Base-by-base conservation (phyloP, 371 early-diverging fungal genomes). In the Syncephalastrum sp. region DNA sequence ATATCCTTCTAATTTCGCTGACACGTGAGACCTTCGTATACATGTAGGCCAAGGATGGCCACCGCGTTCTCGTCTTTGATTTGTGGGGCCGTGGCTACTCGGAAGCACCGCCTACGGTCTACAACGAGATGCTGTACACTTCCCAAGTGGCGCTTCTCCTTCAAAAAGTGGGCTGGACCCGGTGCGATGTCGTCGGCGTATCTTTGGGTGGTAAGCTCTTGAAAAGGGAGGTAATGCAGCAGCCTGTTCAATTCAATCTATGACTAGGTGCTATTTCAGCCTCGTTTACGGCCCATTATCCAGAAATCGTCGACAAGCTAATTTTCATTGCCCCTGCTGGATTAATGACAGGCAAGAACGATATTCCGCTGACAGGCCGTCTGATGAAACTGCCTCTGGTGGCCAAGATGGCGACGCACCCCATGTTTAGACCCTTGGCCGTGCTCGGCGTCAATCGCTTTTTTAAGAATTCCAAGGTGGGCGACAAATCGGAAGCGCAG, bases 311-410 rank as follows among this genome's bases (percentile, higher is more conserved):
- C 4, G 61, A 77, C 21, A 72, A 65, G 17, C 63, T 85, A 13
- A 70, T 77, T 1, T 59, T 85, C 4, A 55, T 82, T 49, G 82
- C 82, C 0, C 86, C 86, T 42, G 76, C 80, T 2, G 86, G 86
- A 1, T 47, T 82, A 8, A 74, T 79, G 70, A 21, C 59, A 10
- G 55, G 49, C 8, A 38, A 58, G 13, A 43, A 46, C 3, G 74
- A 73, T 33, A 38, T 77, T 15, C 78, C 82, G 0, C 21, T 56
- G 8, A 46, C 59, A 16, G 69, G 65, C 1, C 67, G 67, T 47
- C 21, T 79, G 0, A 56, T 72, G 21, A 58, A 33, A 50, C 56
- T 56, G 48, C 65, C 49, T 42, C 15, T 45, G 5, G 42, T 66
- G n/a, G 43, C 54, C 5, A 47, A 52, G 17, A 44, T 66, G 10